Base-by-base conservation (phyloP, 805 yeast genomes). In the Candida hungchunana region DNA sequence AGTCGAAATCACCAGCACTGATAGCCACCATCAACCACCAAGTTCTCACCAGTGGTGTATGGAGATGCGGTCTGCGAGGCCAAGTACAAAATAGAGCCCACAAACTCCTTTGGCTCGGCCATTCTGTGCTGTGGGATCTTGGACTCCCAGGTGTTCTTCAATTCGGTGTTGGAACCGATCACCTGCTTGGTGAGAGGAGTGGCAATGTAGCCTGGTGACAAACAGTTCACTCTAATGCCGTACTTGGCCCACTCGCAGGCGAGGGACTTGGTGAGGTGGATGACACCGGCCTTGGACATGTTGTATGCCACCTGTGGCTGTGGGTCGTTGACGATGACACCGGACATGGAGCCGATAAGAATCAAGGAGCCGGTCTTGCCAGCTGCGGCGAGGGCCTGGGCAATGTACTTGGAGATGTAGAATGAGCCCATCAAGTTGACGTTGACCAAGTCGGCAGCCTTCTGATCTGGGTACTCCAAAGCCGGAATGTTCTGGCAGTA, bases 1-100 rank as follows among this genome's bases (percentile, higher is more conserved):
- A n/a, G n/a, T n/a, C n/a, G n/a, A n/a, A 17, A 25, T 53, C 35
- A 84, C 90, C 90, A 83, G 48, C 87, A 79, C 49, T 81, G 81
- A 68, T 83, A 85, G 39, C 94, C 95, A 54, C 94, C 94, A 56
- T 85, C 94, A 39, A 82, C 90, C 20, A 81, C 77, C 62, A 85
- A 62, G 62, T 84, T 83, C 58, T 82, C 80, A 53, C 94, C 95
- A 12, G 94, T 84, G 40, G 90, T 82, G 69, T 84, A 85, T 14
- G 82, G 69, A 24, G 84, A 73, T 7, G 90, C 93, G 31, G 75
- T 50, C 39, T 75, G 74, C 25, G 83, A 72, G 18, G 89, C 79
- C 66, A 84, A 69, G 68, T 81, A 85, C 44, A 85, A 64, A 39
- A 82, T 69, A 23, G 85, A 71, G 26, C 94, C 94, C 26, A 81